Conservation (phyloP, 1,139 yeast genomes). For the Hansenula lynferdii region DNA sequence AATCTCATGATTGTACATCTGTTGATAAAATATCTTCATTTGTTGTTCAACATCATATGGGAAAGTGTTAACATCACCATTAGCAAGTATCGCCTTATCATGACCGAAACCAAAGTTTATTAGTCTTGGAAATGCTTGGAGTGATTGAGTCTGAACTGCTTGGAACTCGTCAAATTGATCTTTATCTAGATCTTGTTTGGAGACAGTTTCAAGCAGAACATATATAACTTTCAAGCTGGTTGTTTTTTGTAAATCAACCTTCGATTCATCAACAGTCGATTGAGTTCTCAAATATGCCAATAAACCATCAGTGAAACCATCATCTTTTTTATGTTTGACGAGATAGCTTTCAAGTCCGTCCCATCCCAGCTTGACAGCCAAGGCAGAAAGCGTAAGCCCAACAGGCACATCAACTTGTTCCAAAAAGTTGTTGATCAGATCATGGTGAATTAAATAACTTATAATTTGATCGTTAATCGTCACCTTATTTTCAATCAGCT, state of each 20-base stretch:
- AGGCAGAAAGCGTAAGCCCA: slow-evolving; percentile 10
- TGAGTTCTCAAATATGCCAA: slow-evolving; percentile 33
- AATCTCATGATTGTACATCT: slow-evolving; percentile 89
- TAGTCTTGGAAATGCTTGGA: slow-evolving; percentile 87
- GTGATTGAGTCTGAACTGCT: slow-evolving; percentile 68
- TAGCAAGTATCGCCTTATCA: slow-evolving; percentile 74
- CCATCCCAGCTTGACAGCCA: slow-evolving; percentile 32
- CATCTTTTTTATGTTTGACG: slow-evolving; percentile 33
- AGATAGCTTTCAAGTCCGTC: slow-evolving; percentile 35
- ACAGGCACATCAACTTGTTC: slow-evolving; percentile 10
- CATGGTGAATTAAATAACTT: slow-evolving; percentile 8
- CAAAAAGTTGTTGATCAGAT: slow-evolving; percentile 11
- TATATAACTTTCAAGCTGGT: slow-evolving; percentile 37
- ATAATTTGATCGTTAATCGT: slow-evolving; percentile 13
- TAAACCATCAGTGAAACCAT: slow-evolving; percentile 22
- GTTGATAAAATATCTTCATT: slow-evolving; percentile 88
- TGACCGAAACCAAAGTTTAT: slow-evolving; percentile 93
- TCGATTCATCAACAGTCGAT: slow-evolving; percentile 35
- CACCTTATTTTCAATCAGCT: slow-evolving; percentile 11
- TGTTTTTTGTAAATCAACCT: slow-evolving; percentile 30
- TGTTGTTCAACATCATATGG: slow-evolving; percentile 82
- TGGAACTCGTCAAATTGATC: slow-evolving; percentile 63
- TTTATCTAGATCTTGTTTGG: slow-evolving; percentile 26
- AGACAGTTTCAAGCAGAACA: slow-evolving; percentile 29
- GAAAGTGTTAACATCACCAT: slow-evolving; percentile 48